Evolutionary conservation across 768 basidiomycete genomes (phyloP), one percentile per base, ranked within the genome.

Genomic region (Tricholoma furcatifolium): DNA sequence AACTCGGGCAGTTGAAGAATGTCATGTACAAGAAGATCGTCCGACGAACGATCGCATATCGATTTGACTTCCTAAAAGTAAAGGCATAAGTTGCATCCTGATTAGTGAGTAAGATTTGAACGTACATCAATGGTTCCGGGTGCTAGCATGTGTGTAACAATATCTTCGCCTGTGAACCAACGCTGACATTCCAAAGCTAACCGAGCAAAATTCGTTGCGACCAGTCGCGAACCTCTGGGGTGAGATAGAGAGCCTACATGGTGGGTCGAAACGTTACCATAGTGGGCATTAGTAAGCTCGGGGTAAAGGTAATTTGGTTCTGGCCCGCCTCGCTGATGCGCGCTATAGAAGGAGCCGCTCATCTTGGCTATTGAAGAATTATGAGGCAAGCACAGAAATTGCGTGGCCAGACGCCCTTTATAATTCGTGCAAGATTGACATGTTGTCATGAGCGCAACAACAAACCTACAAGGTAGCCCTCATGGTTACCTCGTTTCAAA

Each of bases 41-140:
- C 48, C 15, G 4, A 8, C 15, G 39, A 51, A 2, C 20, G 3
- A 36, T n/a, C 4, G 23, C 50, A 44, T 24, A 43, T 44, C 17
- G 24, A 11, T 18, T 49, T 49, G 9, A 49, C 48, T 41, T 49
- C 24, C 48, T 49, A 30, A n/a, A 15, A 49, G 30, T n/a, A n/a
- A 46, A 11, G 20, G 36, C 24, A 5, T 3, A 23, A 11, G 27
- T 18, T 38, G 40, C 8, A 31, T n/a, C n/a, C n/a, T 10, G 32
- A 36, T 23, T 34, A 17, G 32, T 23, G 9, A 51, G n/a, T 20
- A 12, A 2, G 12, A 6, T 10, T 20, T n/a, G 14, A 30, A 51
- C 43, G 35, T 14, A 51, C 50, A 43, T 23, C 17, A 30, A 4
- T 12, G 24, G 36, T 14, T 11, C 7, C 10, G 21, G 15, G 1